phyloP scores from a whole-genome alignment of 75 land plant genomes.

The Ceratopteris richardii region DNA sequence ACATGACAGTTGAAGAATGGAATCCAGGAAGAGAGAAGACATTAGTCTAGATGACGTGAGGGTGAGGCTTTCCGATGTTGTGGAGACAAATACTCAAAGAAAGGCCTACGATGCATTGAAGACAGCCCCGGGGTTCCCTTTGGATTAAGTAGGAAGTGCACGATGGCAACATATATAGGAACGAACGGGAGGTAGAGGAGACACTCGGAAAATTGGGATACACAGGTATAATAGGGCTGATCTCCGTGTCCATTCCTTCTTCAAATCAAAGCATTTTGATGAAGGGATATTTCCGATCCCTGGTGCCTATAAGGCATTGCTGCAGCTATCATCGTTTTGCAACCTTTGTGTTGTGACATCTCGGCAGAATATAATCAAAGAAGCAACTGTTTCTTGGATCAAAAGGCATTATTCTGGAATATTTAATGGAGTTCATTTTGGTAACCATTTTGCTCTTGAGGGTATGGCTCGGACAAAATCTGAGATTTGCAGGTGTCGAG shows the following conservation, averaged over 20 bases:
- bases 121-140: too few relatives aligned
- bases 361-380: slow-evolving; percentile 74
- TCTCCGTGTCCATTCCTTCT: slow-evolving; percentile 78
- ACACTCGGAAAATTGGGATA: too few relatives aligned
- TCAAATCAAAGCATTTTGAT: slow-evolving; percentile 69
- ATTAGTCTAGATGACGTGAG: too few relatives aligned
- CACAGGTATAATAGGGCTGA: too few relatives aligned
- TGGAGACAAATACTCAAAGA: too few relatives aligned
- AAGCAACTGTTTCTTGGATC: slow-evolving; percentile 78
- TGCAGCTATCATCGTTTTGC: slow-evolving; percentile 49
- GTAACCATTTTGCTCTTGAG: slow-evolving; percentile 86
- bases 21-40: too few relatives aligned
- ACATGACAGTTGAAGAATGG: too few relatives aligned
- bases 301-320: slow-evolving; percentile 60
- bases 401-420: slow-evolving; percentile 67
- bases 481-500: slow-evolving; percentile 94
- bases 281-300: slow-evolving; percentile 78
- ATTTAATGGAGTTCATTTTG: slow-evolving; percentile 76
- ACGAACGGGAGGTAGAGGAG: too few relatives aligned
- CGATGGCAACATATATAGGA: too few relatives aligned
- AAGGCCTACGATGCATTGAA: too few relatives aligned
- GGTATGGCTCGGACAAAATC: slow-evolving; percentile 73
- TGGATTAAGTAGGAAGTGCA: too few relatives aligned
- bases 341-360: slow-evolving; percentile 80
- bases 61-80: too few relatives aligned